Evolutionary conservation across 768 basidiomycete species (phyloP).

Genomic region (Lentinula lateritia): DNA sequence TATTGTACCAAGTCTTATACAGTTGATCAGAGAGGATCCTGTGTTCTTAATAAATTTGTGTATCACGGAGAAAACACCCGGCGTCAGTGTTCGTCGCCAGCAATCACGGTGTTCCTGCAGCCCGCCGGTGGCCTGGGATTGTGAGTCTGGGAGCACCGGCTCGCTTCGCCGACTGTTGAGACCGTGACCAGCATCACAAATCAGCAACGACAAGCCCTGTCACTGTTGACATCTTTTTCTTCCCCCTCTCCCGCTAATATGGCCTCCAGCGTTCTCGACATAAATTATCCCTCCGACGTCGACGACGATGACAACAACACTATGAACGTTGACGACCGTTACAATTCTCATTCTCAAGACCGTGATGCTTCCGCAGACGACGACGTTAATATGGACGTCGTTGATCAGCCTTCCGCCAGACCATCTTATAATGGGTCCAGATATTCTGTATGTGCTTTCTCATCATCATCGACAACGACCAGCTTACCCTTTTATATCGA

Average conservation of each 20-base stretch:
- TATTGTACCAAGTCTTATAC: neutral
- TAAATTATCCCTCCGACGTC: conserved; percentile 52
- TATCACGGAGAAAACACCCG: neutral
- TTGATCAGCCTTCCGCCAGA: conserved; percentile 21
- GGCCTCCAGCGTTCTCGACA: conserved; percentile 38
- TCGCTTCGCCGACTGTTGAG: neutral
- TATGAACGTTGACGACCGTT: conserved; percentile 70
- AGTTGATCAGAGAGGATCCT: neutral
- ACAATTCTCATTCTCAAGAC: conserved; percentile 37
- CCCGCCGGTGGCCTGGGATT: neutral
- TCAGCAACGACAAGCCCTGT: conserved; percentile 10
- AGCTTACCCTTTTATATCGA: conserved; percentile 9
- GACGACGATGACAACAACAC: conserved; percentile 45
- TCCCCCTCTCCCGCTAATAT: conserved; percentile 17
- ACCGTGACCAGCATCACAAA: conserved; percentile 3
- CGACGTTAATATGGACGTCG: conserved; percentile 40
- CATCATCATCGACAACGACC: conserved; percentile 1
- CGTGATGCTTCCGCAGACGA: conserved; percentile 62
- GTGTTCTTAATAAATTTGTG: neutral
- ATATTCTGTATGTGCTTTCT: conserved; percentile 17
- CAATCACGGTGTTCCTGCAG: neutral
- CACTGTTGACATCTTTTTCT: conserved; percentile 24
- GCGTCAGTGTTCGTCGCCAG: neutral
- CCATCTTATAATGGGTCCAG: conserved; percentile 31
- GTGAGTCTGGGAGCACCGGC: neutral